Evolutionary conservation across 768 basidiomycete species (phyloP).

Genomic region (Tylopilus sp.): DNA sequence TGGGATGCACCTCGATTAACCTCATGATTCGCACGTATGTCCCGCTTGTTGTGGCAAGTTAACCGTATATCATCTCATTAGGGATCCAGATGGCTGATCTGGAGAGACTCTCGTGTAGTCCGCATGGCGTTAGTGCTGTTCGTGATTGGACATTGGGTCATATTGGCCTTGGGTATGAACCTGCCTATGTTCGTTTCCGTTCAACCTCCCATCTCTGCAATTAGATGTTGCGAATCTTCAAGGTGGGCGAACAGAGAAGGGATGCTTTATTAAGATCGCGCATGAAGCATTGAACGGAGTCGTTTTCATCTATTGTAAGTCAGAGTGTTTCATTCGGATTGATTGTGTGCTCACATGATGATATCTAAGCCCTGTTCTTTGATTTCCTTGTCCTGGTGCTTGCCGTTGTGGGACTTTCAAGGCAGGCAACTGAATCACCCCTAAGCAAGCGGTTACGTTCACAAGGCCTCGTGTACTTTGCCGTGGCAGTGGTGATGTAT

Average conservation of each 20-base stretch:
- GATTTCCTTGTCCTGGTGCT: constrained; percentile 22
- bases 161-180: constrained; percentile 14
- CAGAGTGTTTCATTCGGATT: neutral
- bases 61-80: neutral
- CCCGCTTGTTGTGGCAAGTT: neutral
- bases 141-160: constrained; percentile 22
- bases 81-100: constrained; percentile 27
- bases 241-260: neutral
- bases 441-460: constrained; percentile 14
- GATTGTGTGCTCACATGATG: neutral
- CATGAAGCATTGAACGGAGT: constrained; percentile 2
- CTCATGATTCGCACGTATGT: constrained; percentile 30
- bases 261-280: neutral
- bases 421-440: constrained; percentile 11
- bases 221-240: constrained; percentile 16
- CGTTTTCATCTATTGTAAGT: constrained; percentile 21
- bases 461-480: constrained; percentile 24
- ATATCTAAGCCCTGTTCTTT: constrained; percentile 17
- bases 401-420: constrained; percentile 15
- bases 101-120: constrained; percentile 19
- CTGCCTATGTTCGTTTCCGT: neutral
- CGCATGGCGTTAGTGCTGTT: constrained; percentile 10
- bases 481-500: constrained; percentile 13
- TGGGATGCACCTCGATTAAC: constrained; percentile 23
- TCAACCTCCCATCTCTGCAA: neutral